Evolutionary conservation across 1,284 basidiomycete species (phyloP).

Genomic region (Psilocybe mexicana): DNA sequence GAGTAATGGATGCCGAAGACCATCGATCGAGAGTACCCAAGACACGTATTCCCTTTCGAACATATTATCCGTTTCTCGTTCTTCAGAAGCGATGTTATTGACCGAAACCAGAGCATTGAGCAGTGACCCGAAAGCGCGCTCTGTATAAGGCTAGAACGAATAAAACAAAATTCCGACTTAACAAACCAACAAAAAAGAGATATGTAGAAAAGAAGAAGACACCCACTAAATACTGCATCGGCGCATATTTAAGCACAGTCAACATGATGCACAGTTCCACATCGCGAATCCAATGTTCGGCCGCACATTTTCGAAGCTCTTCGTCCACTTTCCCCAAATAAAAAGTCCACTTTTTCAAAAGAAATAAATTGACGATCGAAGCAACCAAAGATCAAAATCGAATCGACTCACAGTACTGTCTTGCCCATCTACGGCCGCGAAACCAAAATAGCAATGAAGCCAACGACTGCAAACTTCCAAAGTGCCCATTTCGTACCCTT

Average conservation of each 20-base stretch:
- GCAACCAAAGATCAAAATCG: not conserved
- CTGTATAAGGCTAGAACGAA: constrained; percentile 43
- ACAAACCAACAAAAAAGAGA: not conserved
- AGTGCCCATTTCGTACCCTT: not conserved
- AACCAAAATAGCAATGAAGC: constrained; percentile 80
- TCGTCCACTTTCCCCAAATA: constrained; percentile 56
- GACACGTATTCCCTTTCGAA: constrained; percentile 49
- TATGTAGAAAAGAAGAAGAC: not conserved
- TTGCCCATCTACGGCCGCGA: constrained; percentile 56
- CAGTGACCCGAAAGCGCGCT: constrained; percentile 58
- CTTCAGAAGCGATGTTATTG: not conserved
- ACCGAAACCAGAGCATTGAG: constrained; percentile 57
- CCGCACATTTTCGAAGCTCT: constrained; percentile 55
- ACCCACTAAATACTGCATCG: constrained; percentile 61
- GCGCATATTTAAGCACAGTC: constrained; percentile 65
- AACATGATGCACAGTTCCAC: constrained; percentile 73
- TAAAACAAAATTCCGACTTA: not conserved
- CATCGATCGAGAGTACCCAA: constrained; percentile 52
- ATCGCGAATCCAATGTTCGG: constrained; percentile 55
- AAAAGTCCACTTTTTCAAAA: constrained; percentile 50
- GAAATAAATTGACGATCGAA: not conserved
- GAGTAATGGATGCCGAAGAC: constrained; percentile 53
- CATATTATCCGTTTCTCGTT: not conserved
- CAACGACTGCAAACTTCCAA: constrained; percentile 44
- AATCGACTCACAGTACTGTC: constrained; percentile 50